These are phyloP conservation scores for Stachybotrys elegans DNA, from an alignment of 2,329 filamentous ascomycete species.

Conservation along the genomic window DNA sequence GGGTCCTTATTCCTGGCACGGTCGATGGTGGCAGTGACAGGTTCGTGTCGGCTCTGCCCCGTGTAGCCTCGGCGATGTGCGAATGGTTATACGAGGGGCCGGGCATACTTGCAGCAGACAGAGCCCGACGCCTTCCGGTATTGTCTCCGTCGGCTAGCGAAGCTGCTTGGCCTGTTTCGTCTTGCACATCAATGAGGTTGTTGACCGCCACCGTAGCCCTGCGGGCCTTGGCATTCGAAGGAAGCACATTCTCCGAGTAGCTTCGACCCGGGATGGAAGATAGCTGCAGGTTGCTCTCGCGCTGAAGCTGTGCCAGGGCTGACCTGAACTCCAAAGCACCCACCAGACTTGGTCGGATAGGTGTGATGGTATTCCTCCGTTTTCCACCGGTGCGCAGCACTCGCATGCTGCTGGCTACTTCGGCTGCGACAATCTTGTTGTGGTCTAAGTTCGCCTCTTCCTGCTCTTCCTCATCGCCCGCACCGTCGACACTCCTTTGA, in stretches of 20 bases:
- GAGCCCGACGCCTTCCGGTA: constrained; percentile 29
- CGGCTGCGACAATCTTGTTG: constrained; percentile 65
- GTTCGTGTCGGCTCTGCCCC: constrained; percentile 14
- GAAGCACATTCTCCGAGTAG: constrained; percentile 29
- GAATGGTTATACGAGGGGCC: constrained; percentile 10
- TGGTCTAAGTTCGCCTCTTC: constrained; percentile 49
- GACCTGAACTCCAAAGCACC: constrained; percentile 92
- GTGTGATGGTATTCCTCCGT: constrained; percentile 69
- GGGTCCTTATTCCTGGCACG: constrained; percentile 16
- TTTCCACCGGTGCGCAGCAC: constrained; percentile 63
- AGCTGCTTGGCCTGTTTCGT: no score
- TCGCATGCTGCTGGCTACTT: constrained; percentile 91
- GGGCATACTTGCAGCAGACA: constrained; percentile 40
- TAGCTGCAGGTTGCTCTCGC: constrained; percentile 70
- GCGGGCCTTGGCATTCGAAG: constrained; percentile 11
- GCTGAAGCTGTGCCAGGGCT: constrained; percentile 80
- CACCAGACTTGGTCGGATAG: constrained; percentile 87
- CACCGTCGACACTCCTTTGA: constrained; percentile 14
- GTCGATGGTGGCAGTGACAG: constrained; percentile 13
- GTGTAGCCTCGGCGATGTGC: constrained; percentile 12
- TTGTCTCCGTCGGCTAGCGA: no score
- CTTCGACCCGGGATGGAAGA: constrained; percentile 64
- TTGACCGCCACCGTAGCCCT: no score
- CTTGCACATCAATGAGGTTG: no score
- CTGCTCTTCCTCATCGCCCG: constrained; percentile 33